Base-by-base conservation (phyloP, 805 yeast genomes). In the Candida andamanensis region DNA sequence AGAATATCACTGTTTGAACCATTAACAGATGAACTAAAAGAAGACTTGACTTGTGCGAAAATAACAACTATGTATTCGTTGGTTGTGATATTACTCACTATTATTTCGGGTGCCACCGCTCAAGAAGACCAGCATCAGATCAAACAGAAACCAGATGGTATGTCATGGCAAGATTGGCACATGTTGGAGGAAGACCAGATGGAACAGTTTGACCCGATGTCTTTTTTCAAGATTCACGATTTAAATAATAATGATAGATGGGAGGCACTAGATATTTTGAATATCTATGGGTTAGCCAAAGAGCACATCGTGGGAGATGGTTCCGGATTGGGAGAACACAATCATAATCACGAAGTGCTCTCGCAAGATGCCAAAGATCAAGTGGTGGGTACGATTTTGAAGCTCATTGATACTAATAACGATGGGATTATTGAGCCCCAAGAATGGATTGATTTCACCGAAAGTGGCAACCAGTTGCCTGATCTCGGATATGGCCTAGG, bases 401-500 rank as follows among this genome's bases (percentile, higher is more conserved):
- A 43, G 7, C 47, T 85, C 41, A 61, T 86, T 32, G 95, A 86
- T 56, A 60, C 69, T 0, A 67, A 87, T 50, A 56, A 64, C 9
- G 89, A 86, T 52, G 82, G 82, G 1, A 63, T 62, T 30, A 69
- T 90, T 7, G 63, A 78, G 4, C 55, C 74, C 33, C 76, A 77
- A 6, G 95, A 86, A 51, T 90, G 87, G 79, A 46, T 76, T 26
- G 60, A 58, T 10, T 89, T 74, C 55, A 69, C 74, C 6, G 54
- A 56, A 2, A 58, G 55, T 9, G 94, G 94, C 6, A 80, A 82
- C 1, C 74, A 74, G 41, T 74, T 90, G 50, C 97, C 97, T 1
- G 97, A 90, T 56, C 77, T 89, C 54, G 95, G 95, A 6, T 78
- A 80, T 37, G 97, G 97, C 18, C 89, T 85, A 6, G 95, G 95